Percentiles rank a stretch among this genome's conserved stretches.
Conservation (phyloP, 1,284 basidiomycete species). For the Calocybe gambosa region DNA sequence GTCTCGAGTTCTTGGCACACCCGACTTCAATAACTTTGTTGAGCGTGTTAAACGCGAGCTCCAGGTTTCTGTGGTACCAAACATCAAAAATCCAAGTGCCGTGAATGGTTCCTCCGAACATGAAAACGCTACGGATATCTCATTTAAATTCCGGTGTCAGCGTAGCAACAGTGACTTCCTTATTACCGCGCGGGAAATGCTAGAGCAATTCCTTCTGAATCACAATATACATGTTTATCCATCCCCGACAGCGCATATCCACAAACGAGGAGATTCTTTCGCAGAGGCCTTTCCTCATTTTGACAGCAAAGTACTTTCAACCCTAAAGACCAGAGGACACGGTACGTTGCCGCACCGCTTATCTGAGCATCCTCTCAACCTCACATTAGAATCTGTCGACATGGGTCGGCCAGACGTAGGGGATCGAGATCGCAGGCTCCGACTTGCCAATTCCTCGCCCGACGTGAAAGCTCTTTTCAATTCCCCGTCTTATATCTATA, state of each 20-base stretch:
- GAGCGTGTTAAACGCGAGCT: constrained; percentile 92
- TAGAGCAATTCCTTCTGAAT: constrained; percentile 87
- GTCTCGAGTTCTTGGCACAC: constrained; percentile 62
- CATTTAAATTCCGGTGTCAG: constrained; percentile 95
- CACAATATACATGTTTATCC: constrained; percentile 79
- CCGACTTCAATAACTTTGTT: constrained; percentile 78
- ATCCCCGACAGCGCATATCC: constrained; percentile 64
- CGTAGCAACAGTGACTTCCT: constrained; percentile 92
- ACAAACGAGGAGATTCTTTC: constrained; percentile 87
- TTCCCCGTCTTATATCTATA: constrained; percentile 69
- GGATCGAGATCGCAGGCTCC: constrained; percentile 64
- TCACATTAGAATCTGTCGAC: constrained; percentile 61
- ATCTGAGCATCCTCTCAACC: constrained; percentile 8
- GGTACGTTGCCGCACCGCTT: constrained; percentile 34
- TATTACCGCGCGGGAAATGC: constrained; percentile 82
- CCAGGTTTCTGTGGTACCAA: constrained; percentile 83
- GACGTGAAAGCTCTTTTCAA: constrained; percentile 96
- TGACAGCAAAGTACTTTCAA: constrained; percentile 88
- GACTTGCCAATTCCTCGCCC: constrained; percentile 83
- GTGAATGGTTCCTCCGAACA: constrained; percentile 33
- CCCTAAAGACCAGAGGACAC: constrained; percentile 60
- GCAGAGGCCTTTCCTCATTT: constrained; percentile 96
- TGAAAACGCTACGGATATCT: constrained; percentile 67
- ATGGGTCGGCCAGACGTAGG: constrained; percentile 64
- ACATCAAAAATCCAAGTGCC: constrained; percentile 46